phyloP scores from a whole-genome alignment of 2,329 filamentous ascomycete genomes.

The Xylaria digitata region DNA sequence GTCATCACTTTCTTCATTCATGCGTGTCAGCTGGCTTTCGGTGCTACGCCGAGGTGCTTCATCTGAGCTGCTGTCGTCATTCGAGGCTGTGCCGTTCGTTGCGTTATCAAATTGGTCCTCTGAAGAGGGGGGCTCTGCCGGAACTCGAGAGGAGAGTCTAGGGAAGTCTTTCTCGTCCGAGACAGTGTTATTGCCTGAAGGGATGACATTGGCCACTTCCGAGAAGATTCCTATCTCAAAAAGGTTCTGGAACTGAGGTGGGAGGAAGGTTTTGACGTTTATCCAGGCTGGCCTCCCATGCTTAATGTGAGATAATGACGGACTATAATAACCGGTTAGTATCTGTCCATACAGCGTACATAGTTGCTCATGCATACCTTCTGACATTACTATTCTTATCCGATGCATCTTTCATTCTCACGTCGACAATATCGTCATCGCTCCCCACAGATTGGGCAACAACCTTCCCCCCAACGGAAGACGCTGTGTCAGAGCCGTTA shows the following conservation, averaged over 20 bases:
- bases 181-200: slow-evolving; percentile 75
- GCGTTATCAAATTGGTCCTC: slow-evolving; percentile 63
- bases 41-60: slow-evolving; percentile 52
- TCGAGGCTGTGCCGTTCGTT: slow-evolving; percentile 60
- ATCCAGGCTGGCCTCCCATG: slow-evolving; percentile 64
- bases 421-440: slow-evolving; percentile 90
- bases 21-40: slow-evolving; percentile 60
- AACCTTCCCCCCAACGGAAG: slow-evolving; percentile 72
- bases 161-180: slow-evolving; percentile 70
- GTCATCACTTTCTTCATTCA: slow-evolving; percentile 70
- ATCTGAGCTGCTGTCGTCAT: slow-evolving; percentile 66
- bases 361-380: slow-evolving; percentile 44
- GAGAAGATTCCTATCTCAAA: slow-evolving; percentile 80
- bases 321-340: slow-evolving; percentile 51
- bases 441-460: slow-evolving; percentile 83
- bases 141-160: slow-evolving; percentile 60
- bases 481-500: slow-evolving; percentile 67
- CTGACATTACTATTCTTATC: slow-evolving; percentile 51
- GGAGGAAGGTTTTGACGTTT: slow-evolving; percentile 67
- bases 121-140: slow-evolving; percentile 55
- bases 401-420: slow-evolving; percentile 79
- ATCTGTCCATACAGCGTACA: slow-evolving; percentile 14
- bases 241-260: slow-evolving; percentile 72
- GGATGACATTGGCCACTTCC: slow-evolving; percentile 68
- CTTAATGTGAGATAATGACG: slow-evolving; percentile 57